Percentiles rank a stretch among this genome's conserved stretches.
Evolutionary conservation across 2,329 filamentous ascomycete genomes (phyloP).

Genomic region (Penicillium aurantiogriseum): DNA sequence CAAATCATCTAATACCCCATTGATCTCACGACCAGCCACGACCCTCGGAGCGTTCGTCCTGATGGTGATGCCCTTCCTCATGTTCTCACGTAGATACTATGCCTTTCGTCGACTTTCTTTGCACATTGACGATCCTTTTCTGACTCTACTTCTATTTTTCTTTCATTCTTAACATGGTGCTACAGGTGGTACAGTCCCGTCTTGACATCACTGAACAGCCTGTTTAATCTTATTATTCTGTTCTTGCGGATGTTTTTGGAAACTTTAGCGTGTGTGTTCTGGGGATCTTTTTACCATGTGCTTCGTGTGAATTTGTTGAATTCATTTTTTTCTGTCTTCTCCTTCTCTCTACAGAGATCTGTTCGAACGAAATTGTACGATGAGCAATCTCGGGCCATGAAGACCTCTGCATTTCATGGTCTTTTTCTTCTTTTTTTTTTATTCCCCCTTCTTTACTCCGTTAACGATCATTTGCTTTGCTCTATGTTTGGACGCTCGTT

Average conservation of each 20-base stretch:
- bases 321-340: neutral
- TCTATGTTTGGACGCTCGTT: neutral
- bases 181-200: neutral
- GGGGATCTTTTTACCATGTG: constrained; percentile 4
- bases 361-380: constrained; percentile 21
- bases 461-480: neutral
- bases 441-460: constrained; percentile 1
- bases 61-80: constrained; percentile 17
- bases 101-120: constrained; percentile 13
- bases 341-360: constrained; percentile 6
- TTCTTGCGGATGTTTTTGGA: constrained; percentile 12
- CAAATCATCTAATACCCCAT: constrained; percentile 51
- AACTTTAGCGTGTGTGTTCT: constrained; percentile 17
- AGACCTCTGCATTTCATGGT: constrained; percentile 4
- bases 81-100: constrained; percentile 25
- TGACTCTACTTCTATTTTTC: constrained; percentile 4
- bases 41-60: constrained; percentile 21
- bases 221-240: constrained; percentile 11
- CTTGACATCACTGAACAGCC: constrained; percentile 7
- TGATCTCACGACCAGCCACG: constrained; percentile 28
- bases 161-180: constrained; percentile 2
- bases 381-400: constrained; percentile 13
- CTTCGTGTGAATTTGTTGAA: constrained; percentile 1
- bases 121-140: constrained; percentile 22
- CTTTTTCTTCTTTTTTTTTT: neutral